Base-by-base conservation (phyloP, 2,329 filamentous ascomycete genomes). In the Pezicula rhizophila region DNA sequence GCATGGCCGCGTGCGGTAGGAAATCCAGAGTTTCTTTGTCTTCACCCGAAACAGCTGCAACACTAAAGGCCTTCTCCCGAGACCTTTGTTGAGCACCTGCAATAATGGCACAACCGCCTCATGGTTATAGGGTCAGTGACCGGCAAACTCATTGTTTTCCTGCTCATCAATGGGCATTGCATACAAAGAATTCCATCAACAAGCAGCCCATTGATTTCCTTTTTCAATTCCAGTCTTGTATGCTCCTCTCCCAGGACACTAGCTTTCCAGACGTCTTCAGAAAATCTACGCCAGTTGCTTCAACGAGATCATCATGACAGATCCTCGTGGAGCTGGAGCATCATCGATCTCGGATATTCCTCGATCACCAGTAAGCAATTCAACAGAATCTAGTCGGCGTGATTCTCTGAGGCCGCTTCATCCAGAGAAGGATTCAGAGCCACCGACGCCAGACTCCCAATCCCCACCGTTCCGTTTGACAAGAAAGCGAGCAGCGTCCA, bases 71-170 rank as follows among this genome's bases (percentile, higher is more conserved):
- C 52, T 52, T 56, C 52, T 63, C 59, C 62, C 60, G 62, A 64
- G 62, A 64, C 62, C 63, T 63, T 61, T 59, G 52, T 54, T 57
- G 51, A 52, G 50, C 47, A 50, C 49, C 55, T 56, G 50, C 52
- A 58, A 60, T 60, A 60, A 64, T 63, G 55, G 57, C 50, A 46
- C 55, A 54, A 51, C 56, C 42, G 54, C 46, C 28, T 54, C 45
- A 46, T 60, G 50, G 45, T 43, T 42, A 52, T 51, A 56, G 52
- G 47, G 42, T 48, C 46, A 47, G 58, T 56, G 51, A 57, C 51
- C 48, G 50, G 55, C 50, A 55, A 55, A 50, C 59, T 59, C 58
- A 64, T 64, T 64, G 62, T 64, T 60, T 57, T 57, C 48, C 54
- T 54, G 41, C 49, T 48, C 48, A 57, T 62, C 54, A 58, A 61